phyloP scores from a whole-genome alignment of 2,329 filamentous ascomycete genomes.

The Exserohilum turcica region DNA sequence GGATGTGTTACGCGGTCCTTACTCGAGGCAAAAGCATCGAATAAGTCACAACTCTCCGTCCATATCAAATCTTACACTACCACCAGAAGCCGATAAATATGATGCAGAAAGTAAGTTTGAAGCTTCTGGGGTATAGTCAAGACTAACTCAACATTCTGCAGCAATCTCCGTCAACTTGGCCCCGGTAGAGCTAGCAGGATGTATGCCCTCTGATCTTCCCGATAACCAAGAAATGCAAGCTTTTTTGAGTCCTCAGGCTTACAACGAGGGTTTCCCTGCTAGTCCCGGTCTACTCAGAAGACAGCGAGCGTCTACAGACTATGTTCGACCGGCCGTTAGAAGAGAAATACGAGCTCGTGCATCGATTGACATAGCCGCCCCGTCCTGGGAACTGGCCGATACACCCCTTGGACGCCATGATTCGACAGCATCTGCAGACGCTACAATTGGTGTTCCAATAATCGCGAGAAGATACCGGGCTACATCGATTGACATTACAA shows the following conservation, averaged over 20 bases:
- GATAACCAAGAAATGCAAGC: slow-evolving; percentile 19
- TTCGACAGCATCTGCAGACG: slow-evolving; percentile 20
- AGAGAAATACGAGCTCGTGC: not conserved
- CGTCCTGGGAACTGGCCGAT: slow-evolving; percentile 19
- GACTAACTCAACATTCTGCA: slow-evolving; percentile 13
- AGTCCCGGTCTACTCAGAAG: not conserved
- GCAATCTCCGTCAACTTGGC: slow-evolving; percentile 22
- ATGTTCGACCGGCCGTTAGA: not conserved
- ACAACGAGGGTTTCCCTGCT: not conserved
- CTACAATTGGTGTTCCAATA: slow-evolving; percentile 18
- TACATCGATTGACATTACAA: slow-evolving; percentile 23
- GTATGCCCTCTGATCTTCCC: slow-evolving; percentile 25
- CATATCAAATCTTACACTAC: slow-evolving; percentile 27
- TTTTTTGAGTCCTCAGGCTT: slow-evolving; percentile 3
- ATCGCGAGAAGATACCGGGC: slow-evolving; percentile 25
- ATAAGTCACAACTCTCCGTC: slow-evolving; percentile 29
- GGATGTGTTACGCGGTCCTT: slow-evolving; percentile 26
- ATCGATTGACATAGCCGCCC: slow-evolving; percentile 4
- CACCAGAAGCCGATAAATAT: slow-evolving; percentile 17
- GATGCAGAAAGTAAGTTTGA: slow-evolving; percentile 21
- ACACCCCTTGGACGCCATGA: slow-evolving; percentile 25
- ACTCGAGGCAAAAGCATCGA: slow-evolving; percentile 31
- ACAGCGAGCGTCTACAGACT: slow-evolving; percentile 5
- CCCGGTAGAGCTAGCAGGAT: slow-evolving; percentile 36
- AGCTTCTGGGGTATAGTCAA: not conserved